A percentile compares a stretch with the other conserved stretches of the same genome.
phyloP scores from a whole-genome alignment of 208 protist species.

The Leishmania aethiopica region DNA sequence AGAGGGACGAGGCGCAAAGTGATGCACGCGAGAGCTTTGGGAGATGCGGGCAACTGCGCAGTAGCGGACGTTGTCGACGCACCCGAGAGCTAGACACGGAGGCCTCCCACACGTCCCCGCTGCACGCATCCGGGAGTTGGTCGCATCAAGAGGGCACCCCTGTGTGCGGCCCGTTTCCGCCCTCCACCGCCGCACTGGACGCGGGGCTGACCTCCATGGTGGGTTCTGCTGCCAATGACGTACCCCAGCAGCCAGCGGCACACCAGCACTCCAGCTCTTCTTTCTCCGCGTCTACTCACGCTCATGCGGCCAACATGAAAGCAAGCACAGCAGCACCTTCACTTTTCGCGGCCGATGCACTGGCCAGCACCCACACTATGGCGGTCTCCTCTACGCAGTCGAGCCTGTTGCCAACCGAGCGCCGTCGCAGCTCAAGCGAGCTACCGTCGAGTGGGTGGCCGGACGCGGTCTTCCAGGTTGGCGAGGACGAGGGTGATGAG shows the following conservation, averaged over 20 bases:
- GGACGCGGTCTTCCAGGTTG: neutral
- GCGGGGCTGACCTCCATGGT: neutral
- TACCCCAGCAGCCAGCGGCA: neutral
- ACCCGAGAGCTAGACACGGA: neutral
- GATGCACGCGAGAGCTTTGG: too few species aligned
- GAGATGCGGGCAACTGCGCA: neutral
- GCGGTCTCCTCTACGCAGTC: constrained; percentile 21
- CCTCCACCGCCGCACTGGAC: neutral
- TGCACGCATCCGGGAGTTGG: too few species aligned
- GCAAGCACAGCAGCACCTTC: neutral
- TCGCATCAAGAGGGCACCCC: neutral
- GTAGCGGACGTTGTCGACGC: neutral
- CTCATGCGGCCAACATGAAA: constrained; percentile 8
- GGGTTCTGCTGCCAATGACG: neutral
- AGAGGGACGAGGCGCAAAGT: neutral
- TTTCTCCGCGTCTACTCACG: neutral
- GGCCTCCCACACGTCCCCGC: neutral
- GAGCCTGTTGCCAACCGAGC: neutral
- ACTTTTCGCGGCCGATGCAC: constrained; percentile 13
- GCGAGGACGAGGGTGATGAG: neutral
- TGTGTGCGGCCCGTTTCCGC: neutral
- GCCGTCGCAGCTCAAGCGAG: too few species aligned
- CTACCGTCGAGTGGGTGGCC: neutral
- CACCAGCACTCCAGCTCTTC: neutral
- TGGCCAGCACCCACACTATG: constrained; percentile 5